Evolutionary conservation across 202 grass and related monocot genomes (phyloP).

Genomic region (Musa balbisiana): DNA sequence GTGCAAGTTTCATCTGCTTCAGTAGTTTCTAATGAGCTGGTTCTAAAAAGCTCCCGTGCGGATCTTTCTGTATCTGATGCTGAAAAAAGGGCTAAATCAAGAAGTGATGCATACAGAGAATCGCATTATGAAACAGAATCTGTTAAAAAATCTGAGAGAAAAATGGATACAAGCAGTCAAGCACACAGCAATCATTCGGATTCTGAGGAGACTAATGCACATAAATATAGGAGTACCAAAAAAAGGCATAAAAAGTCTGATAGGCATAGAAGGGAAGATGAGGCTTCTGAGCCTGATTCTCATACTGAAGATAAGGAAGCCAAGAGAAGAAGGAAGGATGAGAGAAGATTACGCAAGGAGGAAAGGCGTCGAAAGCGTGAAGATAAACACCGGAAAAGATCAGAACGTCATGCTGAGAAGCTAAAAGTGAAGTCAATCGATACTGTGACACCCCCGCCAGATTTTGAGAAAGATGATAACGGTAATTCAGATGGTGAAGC

Average conservation of each 20-base stretch:
- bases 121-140: slow-evolving; percentile 35
- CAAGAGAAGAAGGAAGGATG: slow-evolving; percentile 69
- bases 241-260: slow-evolving; percentile 46
- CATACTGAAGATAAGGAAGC: slow-evolving; percentile 43
- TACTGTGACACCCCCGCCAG: slow-evolving; percentile 29
- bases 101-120: slow-evolving; percentile 26
- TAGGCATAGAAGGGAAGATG: slow-evolving; percentile 62
- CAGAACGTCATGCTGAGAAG: slow-evolving; percentile 41
- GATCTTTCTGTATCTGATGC: background rate
- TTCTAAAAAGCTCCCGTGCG: too few relatives aligned
- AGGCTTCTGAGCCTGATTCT: slow-evolving; percentile 50
- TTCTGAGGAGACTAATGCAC: slow-evolving; percentile 46
- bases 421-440: slow-evolving; percentile 34
- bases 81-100: slow-evolving; percentile 28
- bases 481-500: slow-evolving; percentile 34
- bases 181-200: slow-evolving; percentile 39
- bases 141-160: slow-evolving; percentile 34
- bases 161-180: slow-evolving; percentile 19
- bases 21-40: too few relatives aligned
- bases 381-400: slow-evolving; percentile 55
- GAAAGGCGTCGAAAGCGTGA: slow-evolving; percentile 63
- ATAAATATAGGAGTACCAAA: slow-evolving; percentile 36
- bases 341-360: slow-evolving; percentile 66
- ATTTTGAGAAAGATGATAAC: slow-evolving; percentile 40
- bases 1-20: slow-evolving; percentile 2